Evolutionary conservation across 2,329 filamentous ascomycete species (phyloP).

Genomic region (Botrytis tulipae): DNA sequence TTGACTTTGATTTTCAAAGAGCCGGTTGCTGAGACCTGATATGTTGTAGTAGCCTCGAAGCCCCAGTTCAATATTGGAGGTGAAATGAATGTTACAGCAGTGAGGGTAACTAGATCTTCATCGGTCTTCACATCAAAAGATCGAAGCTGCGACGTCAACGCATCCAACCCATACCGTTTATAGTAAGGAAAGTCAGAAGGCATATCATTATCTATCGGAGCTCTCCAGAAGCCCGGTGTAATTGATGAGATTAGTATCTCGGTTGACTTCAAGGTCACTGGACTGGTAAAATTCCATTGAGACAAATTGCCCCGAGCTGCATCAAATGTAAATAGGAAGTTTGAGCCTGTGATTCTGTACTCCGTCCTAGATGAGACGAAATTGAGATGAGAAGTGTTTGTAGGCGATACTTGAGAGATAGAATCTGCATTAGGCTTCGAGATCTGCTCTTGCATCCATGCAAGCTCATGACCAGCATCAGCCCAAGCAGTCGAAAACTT

Average conservation of each 20-base stretch:
- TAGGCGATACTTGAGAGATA: slow-evolving; percentile 27
- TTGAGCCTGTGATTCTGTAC: slow-evolving; percentile 37
- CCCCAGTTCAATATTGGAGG: slow-evolving; percentile 63
- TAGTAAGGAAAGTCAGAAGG: slow-evolving; percentile 56
- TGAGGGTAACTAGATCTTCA: slow-evolving; percentile 41
- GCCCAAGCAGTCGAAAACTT: slow-evolving; percentile 50
- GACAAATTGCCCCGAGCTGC: slow-evolving; percentile 45
- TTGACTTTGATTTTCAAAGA: slow-evolving; percentile 48
- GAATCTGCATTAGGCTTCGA: slow-evolving; percentile 15
- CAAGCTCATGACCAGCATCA: slow-evolving; percentile 51
- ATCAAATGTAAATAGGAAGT: slow-evolving; percentile 47
- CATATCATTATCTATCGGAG: slow-evolving; percentile 64
- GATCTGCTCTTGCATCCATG: slow-evolving; percentile 48
- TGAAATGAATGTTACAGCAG: slow-evolving; percentile 50
- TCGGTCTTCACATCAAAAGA: slow-evolving; percentile 39
- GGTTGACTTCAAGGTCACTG: neutral
- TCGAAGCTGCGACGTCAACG: slow-evolving; percentile 48
- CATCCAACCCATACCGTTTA: slow-evolving; percentile 51
- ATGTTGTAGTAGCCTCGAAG: slow-evolving; percentile 48
- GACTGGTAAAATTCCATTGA: slow-evolving; percentile 41
- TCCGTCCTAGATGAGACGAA: slow-evolving; percentile 28
- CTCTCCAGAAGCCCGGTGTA: slow-evolving; percentile 54
- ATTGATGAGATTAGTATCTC: slow-evolving; percentile 15
- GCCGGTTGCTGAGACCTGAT: slow-evolving; percentile 50
- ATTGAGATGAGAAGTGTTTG: slow-evolving; percentile 19